Base-by-base conservation (phyloP, 352 stramenopile genomes). In the Aphanomyces invadans region DNA sequence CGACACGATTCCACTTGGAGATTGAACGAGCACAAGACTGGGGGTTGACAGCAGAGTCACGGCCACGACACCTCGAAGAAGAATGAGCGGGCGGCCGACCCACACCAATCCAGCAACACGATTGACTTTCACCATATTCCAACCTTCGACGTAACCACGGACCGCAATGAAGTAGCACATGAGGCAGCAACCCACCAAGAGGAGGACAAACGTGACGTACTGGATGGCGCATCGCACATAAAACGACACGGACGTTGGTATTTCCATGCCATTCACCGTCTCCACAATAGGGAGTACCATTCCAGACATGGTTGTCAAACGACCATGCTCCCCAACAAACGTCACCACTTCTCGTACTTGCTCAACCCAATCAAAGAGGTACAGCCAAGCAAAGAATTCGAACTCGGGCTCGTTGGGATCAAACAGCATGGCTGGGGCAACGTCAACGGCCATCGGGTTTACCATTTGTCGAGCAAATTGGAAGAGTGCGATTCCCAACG, bases 281-380 rank as follows among this genome's bases (percentile, higher is more conserved):
- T 21, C 15, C n/a, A 19, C 49, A n/a, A 57, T n/a, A n/a, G 29
- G 29, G 21, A 26, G 15, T 4, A 19, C 29, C 11, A 11, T 57
- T 15, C 19, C 29, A n/a, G 60, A 67, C 11, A 67, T 28, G 11
- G 60, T 23, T 3, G 45, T 49, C 15, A 67, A 17, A 12, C 2
- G 12, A 1, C 49, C 36, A 33, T 57, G 10, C 2, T 33, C 42
- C 12, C 49, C 60, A 7, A 59, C 19, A 57, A 67, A 67, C 17
- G 31, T 46, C 21, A 67, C 60, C 7, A 67, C 60, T 57, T 67
- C 60, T 1, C 60, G 60, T 3, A 57, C 15, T 4, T 44, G 38
- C 25, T 67, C 7, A 19, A 45, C 29, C 60, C 60, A 67, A 10
- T 67, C 39, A 48, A 59, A 33, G 19, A 67, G 38, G 29, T 57